Conservation (phyloP, 2,329 filamentous ascomycete genomes). For the Coniochaeta sp. region DNA sequence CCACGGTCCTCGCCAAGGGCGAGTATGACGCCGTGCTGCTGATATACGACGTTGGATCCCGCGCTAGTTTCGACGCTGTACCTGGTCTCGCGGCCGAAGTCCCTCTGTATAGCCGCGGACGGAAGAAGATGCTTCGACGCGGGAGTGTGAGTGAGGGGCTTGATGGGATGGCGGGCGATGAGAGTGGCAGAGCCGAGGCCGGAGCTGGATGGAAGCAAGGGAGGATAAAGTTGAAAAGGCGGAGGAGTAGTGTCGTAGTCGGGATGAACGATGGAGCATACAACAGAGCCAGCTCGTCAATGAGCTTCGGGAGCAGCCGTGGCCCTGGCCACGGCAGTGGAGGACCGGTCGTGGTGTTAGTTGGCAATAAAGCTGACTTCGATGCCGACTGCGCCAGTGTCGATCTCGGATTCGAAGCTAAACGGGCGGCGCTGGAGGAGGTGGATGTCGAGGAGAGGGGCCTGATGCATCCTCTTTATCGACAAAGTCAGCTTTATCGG, state of each 20-base stretch:
- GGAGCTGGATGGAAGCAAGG: not conserved
- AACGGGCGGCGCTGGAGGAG: slow-evolving; percentile 9
- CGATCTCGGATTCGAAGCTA: slow-evolving; percentile 4
- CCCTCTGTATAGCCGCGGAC: slow-evolving; percentile 7
- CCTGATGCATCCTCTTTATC: slow-evolving; percentile 13
- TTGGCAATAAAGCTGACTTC: slow-evolving; percentile 63
- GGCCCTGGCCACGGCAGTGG: slow-evolving; percentile 2
- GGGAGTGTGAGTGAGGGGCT: not conserved
- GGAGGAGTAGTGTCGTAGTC: slow-evolving; percentile 5
- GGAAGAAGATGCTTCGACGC: not conserved
- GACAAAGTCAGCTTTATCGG: slow-evolving; percentile 11
- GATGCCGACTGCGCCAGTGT: slow-evolving; percentile 5
- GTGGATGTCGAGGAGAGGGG: slow-evolving; percentile 10
- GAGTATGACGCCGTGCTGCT: slow-evolving; percentile 21
- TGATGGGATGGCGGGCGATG: not conserved
- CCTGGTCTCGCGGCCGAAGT: slow-evolving; percentile 14
- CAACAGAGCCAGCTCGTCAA: not conserved
- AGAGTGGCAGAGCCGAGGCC: too few species aligned
- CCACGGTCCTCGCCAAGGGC: slow-evolving; percentile 11
- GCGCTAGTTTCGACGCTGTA: slow-evolving; percentile 14
- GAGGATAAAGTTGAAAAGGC: not conserved
- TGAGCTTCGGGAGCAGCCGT: slow-evolving; percentile 2
- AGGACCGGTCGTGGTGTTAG: slow-evolving; percentile 52
- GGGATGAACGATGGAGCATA: not conserved
- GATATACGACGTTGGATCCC: slow-evolving; percentile 18